Evolutionary conservation across 2,329 filamentous ascomycete species (phyloP), one percentile per base, ranked within the genome.

Genomic region (Clarireedia homoeocarpa): DNA sequence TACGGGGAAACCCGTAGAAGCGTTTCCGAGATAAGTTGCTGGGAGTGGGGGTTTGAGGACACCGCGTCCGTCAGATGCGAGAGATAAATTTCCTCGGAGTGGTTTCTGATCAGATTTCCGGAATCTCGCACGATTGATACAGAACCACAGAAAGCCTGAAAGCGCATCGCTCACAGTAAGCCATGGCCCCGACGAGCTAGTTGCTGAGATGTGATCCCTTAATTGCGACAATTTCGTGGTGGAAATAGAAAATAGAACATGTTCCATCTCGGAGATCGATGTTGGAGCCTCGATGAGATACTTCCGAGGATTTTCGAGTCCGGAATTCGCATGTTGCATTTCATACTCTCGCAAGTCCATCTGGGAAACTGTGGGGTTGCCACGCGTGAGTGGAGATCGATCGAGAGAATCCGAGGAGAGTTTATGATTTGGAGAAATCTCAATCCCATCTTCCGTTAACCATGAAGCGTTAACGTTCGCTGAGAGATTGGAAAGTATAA

Each of bases 261-360:
- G 48, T 47, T 47, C 51, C 51, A 53, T 53, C 2, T 53, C 51
- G 6, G 10, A 36, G 10, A 39, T 17, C 14, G 51, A 53, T n/a
- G 47, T 53, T 17, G 51, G 51, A 38, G 42, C 27, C 15, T 39
- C 15, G 5, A 53, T 53, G 9, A 48, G 42, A 5, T 48, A n/a
- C 6, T 36, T 36, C 4, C 42, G 46, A 4, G 42, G 51, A 47
- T 53, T 30, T 10, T 53, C 51, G 7, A 52, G 40, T 9, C 17
- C n/a, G 6, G 50, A 53, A 38, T 53, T 53, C 3, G 42, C 42
- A 23, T 15, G 14, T 17, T 53, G 51, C 0, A 53, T 20, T 23
- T 38, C 47, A 20, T 53, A 53, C 23, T 53, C 42, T 34, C 51
- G 51, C 14, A 53, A 7, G 4, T 48, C 51, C 51, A 53, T 53